Evolutionary conservation across 352 stramenopile genomes (phyloP), one percentile per base, ranked within the genome.

Genomic region (Globisporangium rhizosaccharum): DNA sequence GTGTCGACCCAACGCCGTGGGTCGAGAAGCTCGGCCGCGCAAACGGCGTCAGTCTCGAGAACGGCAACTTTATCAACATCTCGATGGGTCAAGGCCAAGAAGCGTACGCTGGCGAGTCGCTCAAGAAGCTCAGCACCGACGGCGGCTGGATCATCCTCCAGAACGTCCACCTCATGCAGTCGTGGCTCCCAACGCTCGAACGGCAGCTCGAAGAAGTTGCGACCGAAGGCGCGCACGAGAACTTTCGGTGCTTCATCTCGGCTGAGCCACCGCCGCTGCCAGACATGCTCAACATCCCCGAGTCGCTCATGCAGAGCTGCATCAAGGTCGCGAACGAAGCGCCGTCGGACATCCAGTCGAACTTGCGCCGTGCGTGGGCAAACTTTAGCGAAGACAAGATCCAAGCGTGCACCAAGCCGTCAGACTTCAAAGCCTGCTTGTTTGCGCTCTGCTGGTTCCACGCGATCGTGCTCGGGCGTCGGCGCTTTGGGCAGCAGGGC

Each of bases 281-380:
- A 2, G 88, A 92, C 51, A 97, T 97, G 90, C 87, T 97, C 63
- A 98, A 98, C 53, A 98, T 99, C 67, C 96, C 96, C 36, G 95
- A 99, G 70, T 97, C 85, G 41, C 82, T 98, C 33, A 86, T 98
- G 83, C 92, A 98, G 68, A 90, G 85, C 51, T 97, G 85, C 59
- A 97, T 98, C 66, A 98, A 98, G 63, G 95, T 98, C 3, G 89
- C 91, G 3, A 98, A 98, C 65, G 95, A 98, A 61, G 89, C 95
- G 26, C 95, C 95, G 44, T 93, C 92, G 1, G 95, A 98, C 61
- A 98, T 98, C 56, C 93, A 98, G 65, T 97, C 87, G 20, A 98
- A 98, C 58, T 63, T 98, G 55, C 91, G 90, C 9, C 72, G 90
- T 37, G 92, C 94, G 10, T 98, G 95, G 95, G 87, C 87, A 1